phyloP scores from a whole-genome alignment of 495 filamentous ascomycete genomes.

The Penicillium riverlandense region DNA sequence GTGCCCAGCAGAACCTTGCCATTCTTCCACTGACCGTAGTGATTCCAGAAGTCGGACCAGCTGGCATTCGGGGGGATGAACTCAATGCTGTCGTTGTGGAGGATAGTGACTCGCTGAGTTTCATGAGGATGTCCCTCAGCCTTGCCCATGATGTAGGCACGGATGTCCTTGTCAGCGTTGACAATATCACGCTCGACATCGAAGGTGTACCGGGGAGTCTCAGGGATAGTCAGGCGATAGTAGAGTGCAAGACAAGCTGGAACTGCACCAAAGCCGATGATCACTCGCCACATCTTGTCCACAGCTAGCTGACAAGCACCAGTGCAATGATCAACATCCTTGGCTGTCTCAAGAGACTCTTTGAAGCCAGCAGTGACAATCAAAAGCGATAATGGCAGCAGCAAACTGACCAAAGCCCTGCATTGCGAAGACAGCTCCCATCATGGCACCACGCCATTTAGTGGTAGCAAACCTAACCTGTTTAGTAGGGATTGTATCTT shows the following conservation, averaged over 20 bases:
- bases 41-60: slow-evolving; percentile 54
- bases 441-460: slow-evolving; percentile 82
- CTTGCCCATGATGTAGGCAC: slow-evolving; percentile 53
- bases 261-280: slow-evolving; percentile 75
- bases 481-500: neutral
- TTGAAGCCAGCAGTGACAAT: slow-evolving; percentile 69
- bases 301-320: slow-evolving; percentile 62
- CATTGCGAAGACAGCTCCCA: slow-evolving; percentile 81
- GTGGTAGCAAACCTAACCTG: slow-evolving; percentile 65
- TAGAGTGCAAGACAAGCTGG: slow-evolving; percentile 72
- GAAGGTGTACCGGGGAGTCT: slow-evolving; percentile 77
- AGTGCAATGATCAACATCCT: slow-evolving; percentile 42
- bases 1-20: slow-evolving; percentile 67
- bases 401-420: slow-evolving; percentile 72
- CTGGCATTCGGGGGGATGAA: slow-evolving; percentile 56
- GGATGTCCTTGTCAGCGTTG: slow-evolving; percentile 58
- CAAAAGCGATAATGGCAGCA: slow-evolving; percentile 61
- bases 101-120: slow-evolving; percentile 43
- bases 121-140: slow-evolving; percentile 56
- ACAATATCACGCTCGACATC: slow-evolving; percentile 68
- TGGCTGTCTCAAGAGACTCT: slow-evolving; percentile 49
- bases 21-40: slow-evolving; percentile 62
- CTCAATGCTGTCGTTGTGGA: slow-evolving; percentile 31
- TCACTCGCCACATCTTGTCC: slow-evolving; percentile 79
- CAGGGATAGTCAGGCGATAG: slow-evolving; percentile 84